Evolutionary conservation across 352 stramenopile species (phyloP), one percentile per base, ranked within the genome.

Genomic region (Pythium dissotocum): DNA sequence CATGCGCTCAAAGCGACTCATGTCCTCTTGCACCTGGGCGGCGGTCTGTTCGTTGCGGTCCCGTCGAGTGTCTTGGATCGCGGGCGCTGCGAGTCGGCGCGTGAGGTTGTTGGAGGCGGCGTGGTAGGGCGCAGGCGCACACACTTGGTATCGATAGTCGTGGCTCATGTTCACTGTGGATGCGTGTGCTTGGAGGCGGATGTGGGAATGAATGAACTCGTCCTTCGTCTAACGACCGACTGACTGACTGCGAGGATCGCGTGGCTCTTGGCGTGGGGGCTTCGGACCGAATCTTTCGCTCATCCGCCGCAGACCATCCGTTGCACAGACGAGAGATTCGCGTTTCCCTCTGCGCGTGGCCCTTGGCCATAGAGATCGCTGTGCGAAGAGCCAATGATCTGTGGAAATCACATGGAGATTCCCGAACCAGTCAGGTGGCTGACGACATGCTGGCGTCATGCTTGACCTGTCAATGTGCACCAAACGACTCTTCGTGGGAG

Each of bases 391-490:
- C 4, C 40, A 49, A 24, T 49, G 40, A 49, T 49, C 40, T 7
- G 13, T 24, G 40, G 40, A n/a, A 49, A 24, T 49, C 40, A 49
- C 40, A 49, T 49, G 40, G 40, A 49, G 40, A 49, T 49, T 49
- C 40, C 40, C 13, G 40, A n/a, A 24, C 40, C 40, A 49, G 13
- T 49, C 40, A 44, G 40, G 40, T 49, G 40, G 40, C 40, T 49
- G 40, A 49, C 16, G 40, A 46, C 40, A 24, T 49, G 40, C 40
- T 49, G 40, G 40, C 40, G 40, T 49, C 40, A 49, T 24, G 40
- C 13, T 24, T 4, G 18, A 24, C 40, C 40, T 49, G 40, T 21
- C 40, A 49, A 24, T 49, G 40, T 16, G 13, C 40, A 21, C 14
- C 6, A 13, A 5, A 49, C 40, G 40, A 49, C 40, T 49, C 40